These are phyloP conservation scores for Hypoxylon subgilvum DNA, from an alignment of 495 filamentous ascomycete genomes.

Conservation along the genomic window DNA sequence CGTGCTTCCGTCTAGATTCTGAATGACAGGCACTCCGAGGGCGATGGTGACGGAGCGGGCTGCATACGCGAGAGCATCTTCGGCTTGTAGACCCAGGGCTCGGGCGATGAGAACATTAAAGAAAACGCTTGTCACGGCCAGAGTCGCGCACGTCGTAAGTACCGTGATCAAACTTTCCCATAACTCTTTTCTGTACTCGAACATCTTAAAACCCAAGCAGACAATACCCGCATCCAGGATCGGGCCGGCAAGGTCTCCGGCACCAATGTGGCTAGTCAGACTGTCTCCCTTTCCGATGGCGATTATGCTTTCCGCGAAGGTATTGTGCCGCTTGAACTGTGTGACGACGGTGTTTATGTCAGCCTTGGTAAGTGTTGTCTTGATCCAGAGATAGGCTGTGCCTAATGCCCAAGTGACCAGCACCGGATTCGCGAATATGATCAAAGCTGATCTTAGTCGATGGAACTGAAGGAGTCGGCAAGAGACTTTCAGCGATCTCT, in stretches of 20 bases:
- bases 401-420: conserved; percentile 50
- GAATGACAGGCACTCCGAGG: conserved; percentile 43
- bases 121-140: conserved; percentile 45
- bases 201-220: conserved; percentile 56
- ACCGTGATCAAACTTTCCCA: conserved; percentile 47
- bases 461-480: conserved; percentile 12
- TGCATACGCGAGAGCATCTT: conserved; percentile 49
- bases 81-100: conserved; percentile 42
- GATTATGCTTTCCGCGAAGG: conserved; percentile 44
- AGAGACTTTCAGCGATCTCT: conserved; percentile 42
- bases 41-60: conserved; percentile 54
- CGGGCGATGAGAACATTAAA: conserved; percentile 44
- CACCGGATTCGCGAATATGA: conserved; percentile 50
- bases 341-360: conserved; percentile 39
- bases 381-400: conserved; percentile 48
- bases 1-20: conserved; percentile 45
- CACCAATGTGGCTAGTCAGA: conserved; percentile 40
- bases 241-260: conserved; percentile 51
- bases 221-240: conserved; percentile 55
- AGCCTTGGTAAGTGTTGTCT: conserved; percentile 35
- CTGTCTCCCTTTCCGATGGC: conserved; percentile 13
- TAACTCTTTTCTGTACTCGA: conserved; percentile 50
- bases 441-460: conserved; percentile 37
- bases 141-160: conserved; percentile 39
- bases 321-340: conserved; percentile 43